These are phyloP conservation scores for Sphaerulina vaccinii DNA, from an alignment of 2,329 filamentous ascomycete genomes.

Conservation along the genomic window DNA sequence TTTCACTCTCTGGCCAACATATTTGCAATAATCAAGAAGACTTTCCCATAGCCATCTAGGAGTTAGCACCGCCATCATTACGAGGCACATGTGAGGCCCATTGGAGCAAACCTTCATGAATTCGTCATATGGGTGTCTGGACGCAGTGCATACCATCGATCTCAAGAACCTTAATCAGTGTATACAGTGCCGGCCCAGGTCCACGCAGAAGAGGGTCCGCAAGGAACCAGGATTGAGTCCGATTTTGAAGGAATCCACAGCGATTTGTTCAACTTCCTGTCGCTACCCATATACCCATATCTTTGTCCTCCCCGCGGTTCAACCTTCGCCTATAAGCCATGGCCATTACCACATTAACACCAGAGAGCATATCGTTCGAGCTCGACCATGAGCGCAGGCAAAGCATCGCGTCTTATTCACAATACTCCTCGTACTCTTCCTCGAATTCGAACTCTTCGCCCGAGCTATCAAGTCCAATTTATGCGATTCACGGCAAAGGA, in stretches of 20 bases:
- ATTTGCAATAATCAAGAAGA: too few species aligned
- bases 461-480: constrained; percentile 14
- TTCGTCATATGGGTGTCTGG: constrained; percentile 4
- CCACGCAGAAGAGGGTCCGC: neutral
- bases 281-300: constrained; percentile 10
- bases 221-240: constrained; percentile 1
- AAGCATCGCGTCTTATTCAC: constrained; percentile 15
- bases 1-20: constrained; percentile 1
- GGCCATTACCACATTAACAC: constrained; percentile 8
- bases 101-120: constrained; percentile 1
- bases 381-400: constrained; percentile 2
- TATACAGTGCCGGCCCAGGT: constrained; percentile 4
- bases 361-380: neutral
- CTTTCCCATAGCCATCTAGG: constrained; percentile 5
- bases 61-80: neutral
- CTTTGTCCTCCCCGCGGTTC: constrained; percentile 8
- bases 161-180: constrained; percentile 1
- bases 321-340: constrained; percentile 15
- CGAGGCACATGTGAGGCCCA: neutral
- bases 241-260: neutral
- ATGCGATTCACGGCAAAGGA: constrained; percentile 3
- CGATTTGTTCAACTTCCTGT: constrained; percentile 4
- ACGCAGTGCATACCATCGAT: neutral
- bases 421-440: constrained; percentile 9
- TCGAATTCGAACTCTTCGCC: constrained; percentile 20